phyloP scores from a whole-genome alignment of 139 green algal species.

The Microglena sp. region DNA sequence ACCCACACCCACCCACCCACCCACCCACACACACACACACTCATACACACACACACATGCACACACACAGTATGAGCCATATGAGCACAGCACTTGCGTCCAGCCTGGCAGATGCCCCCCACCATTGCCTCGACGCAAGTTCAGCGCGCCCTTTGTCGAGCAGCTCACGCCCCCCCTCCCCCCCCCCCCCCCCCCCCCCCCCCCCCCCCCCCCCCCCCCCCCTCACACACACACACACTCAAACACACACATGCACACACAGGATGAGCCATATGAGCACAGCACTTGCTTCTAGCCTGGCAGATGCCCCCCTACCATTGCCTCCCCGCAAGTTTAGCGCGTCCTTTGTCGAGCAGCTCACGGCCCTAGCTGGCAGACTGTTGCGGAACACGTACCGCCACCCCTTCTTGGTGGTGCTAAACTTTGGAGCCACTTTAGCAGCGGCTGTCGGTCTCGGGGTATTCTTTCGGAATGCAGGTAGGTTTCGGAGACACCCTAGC shows the following conservation, averaged over 20 bases:
- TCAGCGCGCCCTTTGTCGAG: conserved; percentile 4
- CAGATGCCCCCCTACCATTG: background rate
- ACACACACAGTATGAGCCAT: background rate
- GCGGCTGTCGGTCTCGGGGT: conserved; percentile 38
- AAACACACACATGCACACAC: background rate
- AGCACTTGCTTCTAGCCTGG: too few relatives aligned
- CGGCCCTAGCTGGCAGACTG: conserved; percentile 33
- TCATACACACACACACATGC: background rate
- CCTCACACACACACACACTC: background rate
- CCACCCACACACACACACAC: background rate
- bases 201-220: background rate
- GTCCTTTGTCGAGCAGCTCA: conserved; percentile 24
- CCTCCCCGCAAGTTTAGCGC: conserved; percentile 20
- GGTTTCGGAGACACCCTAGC: conserved; percentile 41
- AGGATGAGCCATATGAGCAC: too few relatives aligned
- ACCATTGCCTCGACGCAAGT: too few relatives aligned
- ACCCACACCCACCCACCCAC: background rate
- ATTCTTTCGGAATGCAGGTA: conserved; percentile 45
- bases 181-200: too few relatives aligned
- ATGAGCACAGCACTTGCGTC: too few relatives aligned
- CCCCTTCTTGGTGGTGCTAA: conserved; percentile 46
- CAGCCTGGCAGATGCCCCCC: too few relatives aligned
- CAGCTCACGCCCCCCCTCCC: too few relatives aligned
- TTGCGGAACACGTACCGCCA: conserved; percentile 50
- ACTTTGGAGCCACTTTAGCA: conserved; percentile 48